Evolutionary conservation across 495 filamentous ascomycete genomes (phyloP), one percentile per base, ranked within the genome.

Genomic region (Neurospora hispaniola): DNA sequence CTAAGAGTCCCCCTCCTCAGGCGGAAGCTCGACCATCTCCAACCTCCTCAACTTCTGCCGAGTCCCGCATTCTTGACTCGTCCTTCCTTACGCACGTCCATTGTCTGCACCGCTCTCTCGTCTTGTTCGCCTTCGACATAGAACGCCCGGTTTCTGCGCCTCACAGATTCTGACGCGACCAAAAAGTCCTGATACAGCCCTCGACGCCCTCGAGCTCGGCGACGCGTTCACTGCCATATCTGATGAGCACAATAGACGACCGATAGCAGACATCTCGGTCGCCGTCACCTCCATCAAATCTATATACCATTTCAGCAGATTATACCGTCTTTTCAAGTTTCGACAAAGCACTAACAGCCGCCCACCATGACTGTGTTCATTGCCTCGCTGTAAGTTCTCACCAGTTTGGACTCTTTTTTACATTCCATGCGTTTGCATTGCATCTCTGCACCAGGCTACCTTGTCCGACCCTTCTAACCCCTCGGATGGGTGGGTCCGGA

Each of bases 321-420:
- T 39, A 16, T 44, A 39, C 39, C 6, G 35, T 20, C 18, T 66
- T 41, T 39, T 20, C 16, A 66, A 48, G 16, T 46, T 71, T 11
- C 44, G 23, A 70, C 46, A 43, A 31, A 71, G n/a, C 54, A n/a
- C 39, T 23, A 72, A 70, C 42, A 70, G 41, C 71, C 68, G 75
- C 75, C 76, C 85, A 89, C 71, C 74, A 94, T 94, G 92, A 94
- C 92, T 8, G 88, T 93, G 81, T 93, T 94, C 78, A 88, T 95
- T 72, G 91, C 88, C 75, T 93, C 92, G n/a, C 85, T 95, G 92
- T 95, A 87, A 86, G 90, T 86, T 8, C 66, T 38, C 27, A 46
- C 69, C 12, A 59, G 70, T 74, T 40, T 42, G 38, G 66, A 42
- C 39, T 38, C 41, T 72, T 74, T 44, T 41, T 10, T 35, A 20